A percentile compares a stretch with the other conserved stretches of the same genome.
Evolutionary conservation across 1,139 yeast genomes (phyloP).

Genomic region (Geotrichum australiense): DNA sequence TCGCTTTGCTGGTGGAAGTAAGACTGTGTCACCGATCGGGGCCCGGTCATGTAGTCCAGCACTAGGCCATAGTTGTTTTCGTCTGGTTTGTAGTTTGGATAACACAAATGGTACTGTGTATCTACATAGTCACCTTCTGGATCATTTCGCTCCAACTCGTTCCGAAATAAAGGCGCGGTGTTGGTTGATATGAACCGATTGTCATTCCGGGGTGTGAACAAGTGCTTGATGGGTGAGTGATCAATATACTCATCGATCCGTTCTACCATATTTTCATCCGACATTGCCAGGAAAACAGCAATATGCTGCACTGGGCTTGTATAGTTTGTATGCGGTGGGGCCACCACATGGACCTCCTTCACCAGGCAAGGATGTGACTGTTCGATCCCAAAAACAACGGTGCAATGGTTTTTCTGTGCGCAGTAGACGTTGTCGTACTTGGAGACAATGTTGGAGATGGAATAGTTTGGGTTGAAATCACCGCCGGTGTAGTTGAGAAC

Average conservation of each 20-base stretch:
- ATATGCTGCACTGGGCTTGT: conserved; percentile 21
- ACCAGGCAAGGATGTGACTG: conserved; percentile 10
- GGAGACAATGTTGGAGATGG: conserved; percentile 16
- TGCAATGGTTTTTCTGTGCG: conserved; percentile 17
- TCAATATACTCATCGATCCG: conserved; percentile 14
- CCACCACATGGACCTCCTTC: conserved; percentile 17
- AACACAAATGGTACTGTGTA: conserved; percentile 12
- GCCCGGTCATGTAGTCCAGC: conserved; percentile 8
- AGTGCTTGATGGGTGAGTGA: conserved; percentile 9
- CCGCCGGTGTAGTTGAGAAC: conserved; percentile 19
- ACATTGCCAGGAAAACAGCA: conserved; percentile 18
- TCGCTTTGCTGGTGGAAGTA: neutral
- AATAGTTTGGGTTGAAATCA: conserved; percentile 11
- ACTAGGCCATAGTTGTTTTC: conserved; percentile 9
- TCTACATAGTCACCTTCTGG: conserved; percentile 2
- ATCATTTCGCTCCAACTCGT: conserved; percentile 3
- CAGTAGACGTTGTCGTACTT: conserved; percentile 20
- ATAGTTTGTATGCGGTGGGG: conserved; percentile 19
- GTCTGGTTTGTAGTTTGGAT: conserved; percentile 13
- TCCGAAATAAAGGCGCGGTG: neutral
- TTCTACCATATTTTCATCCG: conserved; percentile 8
- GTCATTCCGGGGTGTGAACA: conserved; percentile 13
- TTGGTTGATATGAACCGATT: neutral
- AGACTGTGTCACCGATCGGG: conserved; percentile 4
- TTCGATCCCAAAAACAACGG: conserved; percentile 15